Percentiles rank a stretch among this genome's conserved stretches.
Evolutionary conservation across 2,329 filamentous ascomycete species (phyloP).

Genomic region (Penicillium fuscoglaucum): DNA sequence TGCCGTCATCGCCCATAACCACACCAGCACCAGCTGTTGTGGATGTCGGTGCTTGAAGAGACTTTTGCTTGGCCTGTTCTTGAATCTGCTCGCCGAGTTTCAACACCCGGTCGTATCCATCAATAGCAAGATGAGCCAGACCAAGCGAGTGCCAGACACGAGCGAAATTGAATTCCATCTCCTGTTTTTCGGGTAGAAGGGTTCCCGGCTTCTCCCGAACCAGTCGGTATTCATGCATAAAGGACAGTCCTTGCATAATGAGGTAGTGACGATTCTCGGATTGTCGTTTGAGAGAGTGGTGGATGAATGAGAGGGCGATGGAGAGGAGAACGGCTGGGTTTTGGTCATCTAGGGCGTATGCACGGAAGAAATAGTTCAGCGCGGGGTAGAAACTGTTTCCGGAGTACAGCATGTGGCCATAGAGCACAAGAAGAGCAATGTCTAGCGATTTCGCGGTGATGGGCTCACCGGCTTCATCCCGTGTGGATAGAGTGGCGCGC

Average conservation of each 20-base stretch:
- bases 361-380: conserved; percentile 82
- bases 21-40: conserved; percentile 46
- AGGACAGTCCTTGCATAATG: conserved; percentile 79
- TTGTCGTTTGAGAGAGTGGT: conserved; percentile 85
- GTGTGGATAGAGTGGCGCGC: conserved; percentile 42
- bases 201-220: conserved; percentile 51
- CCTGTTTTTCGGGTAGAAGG: conserved; percentile 58
- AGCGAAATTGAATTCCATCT: conserved; percentile 80
- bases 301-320: conserved; percentile 80
- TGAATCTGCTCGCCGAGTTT: conserved; percentile 51
- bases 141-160: conserved; percentile 75
- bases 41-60: conserved; percentile 26
- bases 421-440: conserved; percentile 78
- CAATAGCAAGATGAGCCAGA: conserved; percentile 68
- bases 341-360: conserved; percentile 68
- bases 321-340: conserved; percentile 79
- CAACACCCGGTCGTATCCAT: conserved; percentile 66
- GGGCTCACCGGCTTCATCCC: conserved; percentile 38
- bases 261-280: conserved; percentile 87
- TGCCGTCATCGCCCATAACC: conserved; percentile 23
- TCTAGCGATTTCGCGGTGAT: conserved; percentile 60
- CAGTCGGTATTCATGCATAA: conserved; percentile 73
- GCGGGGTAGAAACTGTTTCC: conserved; percentile 82
- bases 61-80: conserved; percentile 25
- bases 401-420: conserved; percentile 84